Percentiles rank a stretch among this genome's conserved stretches.
These are phyloP conservation scores for Hyaloperonospora brassicae DNA, from an alignment of 352 stramenopile genomes.

Conservation along the genomic window DNA sequence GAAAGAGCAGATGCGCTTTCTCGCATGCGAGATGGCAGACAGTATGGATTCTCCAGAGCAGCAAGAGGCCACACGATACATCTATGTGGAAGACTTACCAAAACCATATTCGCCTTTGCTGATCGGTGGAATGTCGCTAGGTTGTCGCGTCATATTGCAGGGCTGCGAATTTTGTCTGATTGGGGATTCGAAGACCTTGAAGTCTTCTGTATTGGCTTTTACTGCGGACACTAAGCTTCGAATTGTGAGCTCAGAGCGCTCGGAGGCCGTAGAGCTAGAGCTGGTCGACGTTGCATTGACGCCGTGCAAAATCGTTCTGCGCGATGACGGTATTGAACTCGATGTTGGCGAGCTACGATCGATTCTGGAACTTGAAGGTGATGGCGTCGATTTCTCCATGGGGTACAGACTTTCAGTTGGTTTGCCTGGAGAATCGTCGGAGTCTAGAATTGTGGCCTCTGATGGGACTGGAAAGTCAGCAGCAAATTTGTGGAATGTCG, in stretches of 20 bases:
- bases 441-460: slow-evolving; percentile 6
- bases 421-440: slow-evolving; percentile 17
- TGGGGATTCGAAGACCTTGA: slow-evolving; percentile 58
- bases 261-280: slow-evolving; percentile 69
- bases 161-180: slow-evolving; percentile 70
- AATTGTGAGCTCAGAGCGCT: slow-evolving; percentile 45
- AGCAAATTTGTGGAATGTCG: slow-evolving; percentile 50
- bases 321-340: slow-evolving; percentile 63
- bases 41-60: slow-evolving; percentile 49
- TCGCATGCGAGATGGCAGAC: slow-evolving; percentile 41
- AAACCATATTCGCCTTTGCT: slow-evolving; percentile 65
- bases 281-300: slow-evolving; percentile 74
- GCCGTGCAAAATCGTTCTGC: slow-evolving; percentile 57
- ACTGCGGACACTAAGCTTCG: slow-evolving; percentile 67
- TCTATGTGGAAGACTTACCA: slow-evolving; percentile 56
- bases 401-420: slow-evolving; percentile 60
- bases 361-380: slow-evolving; percentile 80
- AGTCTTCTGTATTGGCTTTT: slow-evolving; percentile 74
- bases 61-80: slow-evolving; percentile 27
- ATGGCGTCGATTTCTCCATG: slow-evolving; percentile 75
- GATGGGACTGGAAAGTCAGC: slow-evolving; percentile 23
- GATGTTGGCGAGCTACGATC: slow-evolving; percentile 62
- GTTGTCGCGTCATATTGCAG: slow-evolving; percentile 42
- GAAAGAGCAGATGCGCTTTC: slow-evolving; percentile 60
- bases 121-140: slow-evolving; percentile 46